These are phyloP conservation scores for Hansenula anomala DNA, from an alignment of 1,139 yeast species.

Conservation along the genomic window DNA sequence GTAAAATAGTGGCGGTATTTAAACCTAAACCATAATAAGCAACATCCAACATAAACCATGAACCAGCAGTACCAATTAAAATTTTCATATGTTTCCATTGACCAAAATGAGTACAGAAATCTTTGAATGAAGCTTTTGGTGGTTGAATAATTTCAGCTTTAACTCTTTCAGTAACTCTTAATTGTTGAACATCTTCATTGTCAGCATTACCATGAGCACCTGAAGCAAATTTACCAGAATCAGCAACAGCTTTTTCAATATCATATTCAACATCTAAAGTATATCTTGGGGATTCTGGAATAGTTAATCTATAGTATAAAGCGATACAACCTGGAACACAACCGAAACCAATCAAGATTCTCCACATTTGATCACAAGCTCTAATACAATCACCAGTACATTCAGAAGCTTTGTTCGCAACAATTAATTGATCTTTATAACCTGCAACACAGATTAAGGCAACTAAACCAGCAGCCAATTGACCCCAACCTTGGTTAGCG, in stretches of 20 bases:
- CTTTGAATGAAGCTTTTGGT: slow-evolving; percentile 45
- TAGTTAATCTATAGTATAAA: slow-evolving; percentile 83
- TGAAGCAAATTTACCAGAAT: slow-evolving; percentile 41
- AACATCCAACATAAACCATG: slow-evolving; percentile 95
- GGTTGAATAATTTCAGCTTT: slow-evolving; percentile 36
- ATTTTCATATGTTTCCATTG: slow-evolving; percentile 88
- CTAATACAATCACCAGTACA: slow-evolving; percentile 62
- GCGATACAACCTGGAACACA: slow-evolving; percentile 84
- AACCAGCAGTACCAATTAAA: slow-evolving; percentile 89
- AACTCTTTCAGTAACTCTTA: slow-evolving; percentile 39
- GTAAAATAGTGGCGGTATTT: slow-evolving; percentile 74
- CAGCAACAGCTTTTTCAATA: slow-evolving; percentile 62
- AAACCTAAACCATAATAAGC: slow-evolving; percentile 90
- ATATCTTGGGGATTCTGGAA: slow-evolving; percentile 92
- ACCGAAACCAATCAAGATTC: slow-evolving; percentile 82
- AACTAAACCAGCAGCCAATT: slow-evolving; percentile 78
- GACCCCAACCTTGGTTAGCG: slow-evolving; percentile 93
- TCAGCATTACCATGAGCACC: slow-evolving; percentile 44
- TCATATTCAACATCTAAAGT: slow-evolving; percentile 66
- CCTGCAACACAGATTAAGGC: slow-evolving; percentile 70
- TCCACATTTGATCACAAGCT: slow-evolving; percentile 93
- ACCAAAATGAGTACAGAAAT: slow-evolving; percentile 66
- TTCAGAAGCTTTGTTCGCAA: slow-evolving; percentile 45
- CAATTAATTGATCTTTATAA: slow-evolving; percentile 54
- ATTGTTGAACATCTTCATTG: slow-evolving; percentile 33